Evolutionary conservation across 1,284 basidiomycete genomes (phyloP), one percentile per base, ranked within the genome.

Genomic region (Melampsora larici-populina): DNA sequence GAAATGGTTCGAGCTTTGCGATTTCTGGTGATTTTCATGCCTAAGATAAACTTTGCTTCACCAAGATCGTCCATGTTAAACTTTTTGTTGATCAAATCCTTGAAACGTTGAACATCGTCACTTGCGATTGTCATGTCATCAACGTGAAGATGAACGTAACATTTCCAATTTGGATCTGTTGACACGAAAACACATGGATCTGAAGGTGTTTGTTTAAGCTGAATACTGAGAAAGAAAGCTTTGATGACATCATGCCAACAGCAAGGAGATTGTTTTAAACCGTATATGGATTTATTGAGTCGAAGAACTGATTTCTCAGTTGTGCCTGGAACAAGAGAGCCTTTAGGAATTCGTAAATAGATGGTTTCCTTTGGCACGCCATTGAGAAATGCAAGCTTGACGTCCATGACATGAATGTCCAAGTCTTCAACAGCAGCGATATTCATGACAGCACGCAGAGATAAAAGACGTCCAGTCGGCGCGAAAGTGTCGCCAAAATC

Each of bases 231-330:
- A 31, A 75, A 67, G n/a, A 75, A 67, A 24, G n/a, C 26, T 1
- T 36, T 51, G 3, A 75, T n/a, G 8, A 31, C 48, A 11, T 40
- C 31, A 43, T 67, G 65, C 63, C 72, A 75, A 8, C 26, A 48
- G 4, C 49, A 26, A 58, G 72, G 72, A 13, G 29, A 26, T 58
- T 75, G 72, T 43, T 67, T 66, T 3, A 75, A 48, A 15, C 72
- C 64, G 51, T 75, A 75, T 1, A 75, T 51, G 2, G 51, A 75
- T 3, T 67, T 67, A 3, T 67, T 55, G n/a, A n/a, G n/a, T n/a
- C n/a, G n/a, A n/a, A 15, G 66, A 21, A 4, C 46, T 4, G 17
- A 17, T 7, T 18, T n/a, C n/a, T n/a, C n/a, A 26, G 62, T 63
- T 63, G 29, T 26, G 17, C 7, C 24, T 2, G 29, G 31, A 6